These are phyloP conservation scores for Turnera subulata DNA, from an alignment of 345 rosid genomes.

Conservation along the genomic window DNA sequence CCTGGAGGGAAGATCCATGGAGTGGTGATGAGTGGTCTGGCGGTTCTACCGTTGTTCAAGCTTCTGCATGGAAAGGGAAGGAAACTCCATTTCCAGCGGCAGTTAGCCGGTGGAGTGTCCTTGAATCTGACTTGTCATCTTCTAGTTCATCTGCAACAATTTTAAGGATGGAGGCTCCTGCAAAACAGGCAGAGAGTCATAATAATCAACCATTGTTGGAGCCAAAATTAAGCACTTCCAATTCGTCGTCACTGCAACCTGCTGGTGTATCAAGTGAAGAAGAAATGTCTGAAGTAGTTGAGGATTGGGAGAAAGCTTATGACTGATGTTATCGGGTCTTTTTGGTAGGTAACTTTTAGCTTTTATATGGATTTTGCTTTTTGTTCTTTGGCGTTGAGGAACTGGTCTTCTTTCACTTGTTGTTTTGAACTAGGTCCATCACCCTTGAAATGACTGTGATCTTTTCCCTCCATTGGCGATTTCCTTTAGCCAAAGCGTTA, in stretches of 20 bases:
- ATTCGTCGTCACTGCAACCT: slow-evolving; percentile 21
- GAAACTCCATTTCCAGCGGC: slow-evolving; percentile 55
- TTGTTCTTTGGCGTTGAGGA: neutral
- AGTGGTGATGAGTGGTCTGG: slow-evolving; percentile 44
- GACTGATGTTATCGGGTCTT: slow-evolving; percentile 25
- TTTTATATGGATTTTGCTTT: neutral
- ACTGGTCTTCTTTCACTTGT: neutral
- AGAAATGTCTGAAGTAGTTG: slow-evolving; percentile 48
- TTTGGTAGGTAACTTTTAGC: neutral
- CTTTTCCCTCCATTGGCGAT: no score
- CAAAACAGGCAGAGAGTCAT: slow-evolving; percentile 13
- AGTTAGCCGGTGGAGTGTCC: slow-evolving; percentile 60
- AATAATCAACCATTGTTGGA: slow-evolving; percentile 19
- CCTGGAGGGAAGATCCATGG: slow-evolving; percentile 61
- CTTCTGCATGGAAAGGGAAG: slow-evolving; percentile 46
- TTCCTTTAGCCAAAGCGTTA: no score
- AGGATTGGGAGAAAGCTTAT: slow-evolving; percentile 89
- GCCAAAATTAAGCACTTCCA: slow-evolving; percentile 28
- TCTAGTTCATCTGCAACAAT: slow-evolving; percentile 30
- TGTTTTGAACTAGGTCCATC: neutral
- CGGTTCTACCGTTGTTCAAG: slow-evolving; percentile 34
- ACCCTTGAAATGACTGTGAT: neutral
- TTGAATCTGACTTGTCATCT: slow-evolving; percentile 47
- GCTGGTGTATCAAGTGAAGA: slow-evolving; percentile 21
- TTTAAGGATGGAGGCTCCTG: slow-evolving; percentile 19